A percentile compares a stretch with the other conserved stretches of the same genome.
These are phyloP conservation scores for Fusarium sp. DNA, from an alignment of 2,329 filamentous ascomycete genomes.

Conservation along the genomic window DNA sequence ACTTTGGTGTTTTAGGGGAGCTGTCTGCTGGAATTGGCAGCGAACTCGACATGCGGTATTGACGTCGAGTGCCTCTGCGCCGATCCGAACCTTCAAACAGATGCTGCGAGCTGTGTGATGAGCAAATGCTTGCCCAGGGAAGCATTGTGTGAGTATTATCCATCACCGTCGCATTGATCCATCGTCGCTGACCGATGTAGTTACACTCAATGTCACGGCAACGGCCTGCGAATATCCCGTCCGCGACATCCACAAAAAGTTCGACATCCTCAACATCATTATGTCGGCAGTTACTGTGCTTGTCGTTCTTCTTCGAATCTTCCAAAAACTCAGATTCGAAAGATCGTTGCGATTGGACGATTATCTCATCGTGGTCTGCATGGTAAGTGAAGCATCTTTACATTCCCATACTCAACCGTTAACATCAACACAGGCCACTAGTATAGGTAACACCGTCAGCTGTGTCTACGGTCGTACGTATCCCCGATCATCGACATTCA, in stretches of 20 bases:
- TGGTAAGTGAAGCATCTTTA: neutral
- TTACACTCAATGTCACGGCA: neutral
- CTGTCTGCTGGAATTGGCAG: conserved; percentile 7
- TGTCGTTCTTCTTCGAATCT: neutral
- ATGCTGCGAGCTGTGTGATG: neutral
- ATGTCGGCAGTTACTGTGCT: neutral
- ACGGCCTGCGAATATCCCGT: conserved; percentile 8
- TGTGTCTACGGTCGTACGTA: conserved; percentile 9
- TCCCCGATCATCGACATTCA: fast-evolving
- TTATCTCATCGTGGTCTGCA: neutral
- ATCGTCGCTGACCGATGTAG: neutral
- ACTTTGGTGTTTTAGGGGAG: neutral
- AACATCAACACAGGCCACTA: neutral
- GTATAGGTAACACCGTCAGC: neutral
- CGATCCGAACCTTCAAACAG: conserved; percentile 2
- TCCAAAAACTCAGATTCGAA: conserved; percentile 2
- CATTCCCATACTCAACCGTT: fast-evolving
- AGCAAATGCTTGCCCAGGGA: neutral
- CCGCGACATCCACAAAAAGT: neutral
- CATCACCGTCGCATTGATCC: fast-evolving
- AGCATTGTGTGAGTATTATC: neutral
- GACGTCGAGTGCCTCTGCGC: conserved; percentile 11
- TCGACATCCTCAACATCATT: neutral
- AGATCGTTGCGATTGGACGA: neutral
- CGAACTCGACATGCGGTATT: conserved; percentile 7